These are phyloP conservation scores for Oropetium thomaeum DNA, from an alignment of 176 grass and related monocot species.

Conservation along the genomic window DNA sequence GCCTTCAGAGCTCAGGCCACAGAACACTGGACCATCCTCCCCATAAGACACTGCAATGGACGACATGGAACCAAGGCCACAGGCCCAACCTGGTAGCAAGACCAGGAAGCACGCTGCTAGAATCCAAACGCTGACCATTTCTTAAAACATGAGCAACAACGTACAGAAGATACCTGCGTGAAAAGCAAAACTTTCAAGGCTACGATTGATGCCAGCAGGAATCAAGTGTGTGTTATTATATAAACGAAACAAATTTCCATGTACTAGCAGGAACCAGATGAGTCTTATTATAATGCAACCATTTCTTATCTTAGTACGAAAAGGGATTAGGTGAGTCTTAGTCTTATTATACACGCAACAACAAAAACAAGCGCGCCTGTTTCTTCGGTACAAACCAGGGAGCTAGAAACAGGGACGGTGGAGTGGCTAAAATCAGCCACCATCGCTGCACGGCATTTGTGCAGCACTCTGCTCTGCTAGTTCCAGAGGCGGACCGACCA, in stretches of 20 bases:
- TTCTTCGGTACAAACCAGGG: neutral
- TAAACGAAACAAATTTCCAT: neutral
- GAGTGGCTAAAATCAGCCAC: conserved; percentile 13
- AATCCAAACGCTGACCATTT: conserved; percentile 20
- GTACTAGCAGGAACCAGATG: conserved; percentile 6
- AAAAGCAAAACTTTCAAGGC: neutral
- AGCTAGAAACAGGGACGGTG: neutral
- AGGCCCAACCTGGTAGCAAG: conserved; percentile 28
- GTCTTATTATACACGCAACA: neutral
- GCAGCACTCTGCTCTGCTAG: neutral
- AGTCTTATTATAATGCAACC: conserved; percentile 26
- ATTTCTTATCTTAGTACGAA: neutral
- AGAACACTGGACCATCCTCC: conserved; percentile 93
- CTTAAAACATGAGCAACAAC: conserved; percentile 3
- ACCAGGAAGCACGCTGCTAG: conserved; percentile 28
- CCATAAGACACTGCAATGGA: conserved; percentile 94
- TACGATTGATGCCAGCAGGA: conserved; percentile 15
- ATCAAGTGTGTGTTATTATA: conserved; percentile 10
- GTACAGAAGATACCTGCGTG: conserved; percentile 23
- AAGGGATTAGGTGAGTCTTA: neutral
- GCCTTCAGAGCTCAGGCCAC: conserved; percentile 76
- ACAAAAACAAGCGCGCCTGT: neutral
- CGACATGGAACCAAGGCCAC: conserved; percentile 86
- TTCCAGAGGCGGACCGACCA: no score
- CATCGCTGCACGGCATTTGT: neutral